Percentiles rank a stretch among this genome's conserved stretches.
These are phyloP conservation scores for Schoenoplectus tabernaemontani DNA, from an alignment of 202 grass and related monocot genomes.

Conservation along the genomic window DNA sequence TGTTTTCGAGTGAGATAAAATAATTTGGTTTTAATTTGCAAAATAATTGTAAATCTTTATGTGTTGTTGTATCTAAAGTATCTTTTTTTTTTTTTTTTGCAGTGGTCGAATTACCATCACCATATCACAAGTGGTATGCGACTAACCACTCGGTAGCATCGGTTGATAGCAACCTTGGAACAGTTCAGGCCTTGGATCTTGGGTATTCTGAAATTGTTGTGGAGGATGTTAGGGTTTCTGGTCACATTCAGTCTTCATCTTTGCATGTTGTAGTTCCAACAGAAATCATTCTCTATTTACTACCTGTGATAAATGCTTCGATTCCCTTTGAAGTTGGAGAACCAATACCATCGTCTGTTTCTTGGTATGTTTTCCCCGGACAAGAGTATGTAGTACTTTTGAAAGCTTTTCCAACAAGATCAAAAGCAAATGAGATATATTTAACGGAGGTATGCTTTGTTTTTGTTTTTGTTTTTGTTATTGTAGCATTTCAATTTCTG, in stretches of 20 bases:
- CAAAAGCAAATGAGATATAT: conserved; percentile 64
- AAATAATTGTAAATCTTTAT: neutral
- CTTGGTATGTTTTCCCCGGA: conserved; percentile 89
- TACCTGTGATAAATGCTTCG: conserved; percentile 59
- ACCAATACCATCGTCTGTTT: conserved; percentile 51
- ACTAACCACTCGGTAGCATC: conserved; percentile 66
- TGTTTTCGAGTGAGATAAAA: neutral
- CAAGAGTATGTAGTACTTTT: conserved; percentile 53
- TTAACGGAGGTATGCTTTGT: conserved; percentile 66
- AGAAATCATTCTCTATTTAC: conserved; percentile 62
- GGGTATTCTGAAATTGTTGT: conserved; percentile 69
- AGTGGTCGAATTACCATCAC: conserved; percentile 81
- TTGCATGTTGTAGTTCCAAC: conserved; percentile 76
- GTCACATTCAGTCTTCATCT: conserved; percentile 77
- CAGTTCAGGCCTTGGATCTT: conserved; percentile 48
- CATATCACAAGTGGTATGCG: conserved; percentile 61
- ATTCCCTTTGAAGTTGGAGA: conserved; percentile 38
- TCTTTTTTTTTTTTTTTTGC: conserved; percentile 29
- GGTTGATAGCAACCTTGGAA: conserved; percentile 59
- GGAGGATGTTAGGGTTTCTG: conserved; percentile 76
- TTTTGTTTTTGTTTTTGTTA: conserved; percentile 27
- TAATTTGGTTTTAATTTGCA: neutral
- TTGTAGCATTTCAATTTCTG: conserved; percentile 7
- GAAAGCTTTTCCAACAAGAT: conserved; percentile 69
- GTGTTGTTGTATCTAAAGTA: conserved; percentile 24